Evolutionary conservation across 305 asterid genomes (phyloP).

Genomic region (Fraxinus sp.): DNA sequence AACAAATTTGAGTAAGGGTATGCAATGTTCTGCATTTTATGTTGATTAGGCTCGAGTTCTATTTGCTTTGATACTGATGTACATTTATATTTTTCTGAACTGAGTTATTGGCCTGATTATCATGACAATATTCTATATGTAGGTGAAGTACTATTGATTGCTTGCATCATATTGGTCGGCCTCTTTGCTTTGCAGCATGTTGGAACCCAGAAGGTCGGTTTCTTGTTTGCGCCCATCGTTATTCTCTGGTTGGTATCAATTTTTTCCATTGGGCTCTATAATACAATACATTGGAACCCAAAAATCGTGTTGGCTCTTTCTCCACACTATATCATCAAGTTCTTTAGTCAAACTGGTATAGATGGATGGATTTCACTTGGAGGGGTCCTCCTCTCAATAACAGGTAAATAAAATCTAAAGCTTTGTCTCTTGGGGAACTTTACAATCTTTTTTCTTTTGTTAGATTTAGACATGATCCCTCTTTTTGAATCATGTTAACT

Average conservation of each 20-base stretch:
- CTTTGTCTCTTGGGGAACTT: background rate
- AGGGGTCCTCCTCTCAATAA: slow-evolving; percentile 84
- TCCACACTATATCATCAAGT: slow-evolving; percentile 75
- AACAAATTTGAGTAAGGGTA: slow-evolving; percentile 46
- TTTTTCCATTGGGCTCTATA: slow-evolving; percentile 71
- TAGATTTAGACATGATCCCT: slow-evolving; percentile 1
- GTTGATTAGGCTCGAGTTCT: slow-evolving; percentile 5
- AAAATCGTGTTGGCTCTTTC: slow-evolving; percentile 77
- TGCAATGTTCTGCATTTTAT: slow-evolving; percentile 17
- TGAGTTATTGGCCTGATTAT: slow-evolving; percentile 21
- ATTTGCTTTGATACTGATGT: background rate
- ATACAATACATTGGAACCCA: slow-evolving; percentile 81
- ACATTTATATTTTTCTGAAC: slow-evolving; percentile 4
- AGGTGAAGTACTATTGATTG: slow-evolving; percentile 66
- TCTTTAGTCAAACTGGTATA: slow-evolving; percentile 70
- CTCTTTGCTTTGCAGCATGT: slow-evolving; percentile 93
- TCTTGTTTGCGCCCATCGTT: slow-evolving; percentile 89
- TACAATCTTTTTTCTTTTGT: slow-evolving; percentile 7
- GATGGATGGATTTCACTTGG: slow-evolving; percentile 96
- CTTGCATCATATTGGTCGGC: slow-evolving; percentile 81
- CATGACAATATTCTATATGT: slow-evolving; percentile 21
- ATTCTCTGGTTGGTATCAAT: slow-evolving; percentile 86
- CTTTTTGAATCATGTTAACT: background rate
- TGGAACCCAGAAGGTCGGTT: slow-evolving; percentile 91
- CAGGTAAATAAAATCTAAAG: slow-evolving; percentile 51